Base-by-base conservation (phyloP, 345 rosid genomes). In the Raphanus sativus region DNA sequence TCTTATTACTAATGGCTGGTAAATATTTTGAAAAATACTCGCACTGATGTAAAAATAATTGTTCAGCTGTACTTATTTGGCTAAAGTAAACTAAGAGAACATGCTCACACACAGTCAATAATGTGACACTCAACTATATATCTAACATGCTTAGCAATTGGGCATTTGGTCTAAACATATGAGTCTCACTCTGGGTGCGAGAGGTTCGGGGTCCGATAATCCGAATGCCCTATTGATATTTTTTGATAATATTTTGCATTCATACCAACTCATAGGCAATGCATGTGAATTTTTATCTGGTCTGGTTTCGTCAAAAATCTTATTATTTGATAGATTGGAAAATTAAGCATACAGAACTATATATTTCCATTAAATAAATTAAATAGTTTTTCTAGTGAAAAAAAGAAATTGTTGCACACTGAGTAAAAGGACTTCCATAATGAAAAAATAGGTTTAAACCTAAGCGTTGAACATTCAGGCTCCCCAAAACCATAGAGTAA, bases 101-200 rank as follows among this genome's bases (percentile, higher is more conserved):
- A 55, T 7, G 60, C 25, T 55, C 28, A 17, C 4, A 3, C 3
- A 40, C 13, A 8, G 28, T 2, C 60, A 55, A 17, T 21, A 55
- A 3, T 17, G 60, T 55, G 12, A 55, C 4, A 4, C 2, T 8
- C 28, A 17, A 21, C 28, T 12, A 17, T 55, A 17, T 17, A 17
- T 17, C 11, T 55, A 55, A 55, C 8, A 55, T 55, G 60, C 28
- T 55, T 55, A 21, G 26, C 26, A 65, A 70, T 29, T 0, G 80
- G 88, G 89, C 87, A 40, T 86, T 89, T 40, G 88, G 91, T 87
- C 89, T 89, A 88, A 90, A 89, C 90, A 91, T 85, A 87, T 86
- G 90, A 88, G 89, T 40, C 48, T 10, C 48, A 13, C 48, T 40
- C 10, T 40, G 13, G 48, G 48, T 40, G 13, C 13, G 4, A 40